A percentile compares a stretch with the other conserved stretches of the same genome.
Conservation (phyloP, 148 eudicot genomes). For the Chenopodium berlandieri region DNA sequence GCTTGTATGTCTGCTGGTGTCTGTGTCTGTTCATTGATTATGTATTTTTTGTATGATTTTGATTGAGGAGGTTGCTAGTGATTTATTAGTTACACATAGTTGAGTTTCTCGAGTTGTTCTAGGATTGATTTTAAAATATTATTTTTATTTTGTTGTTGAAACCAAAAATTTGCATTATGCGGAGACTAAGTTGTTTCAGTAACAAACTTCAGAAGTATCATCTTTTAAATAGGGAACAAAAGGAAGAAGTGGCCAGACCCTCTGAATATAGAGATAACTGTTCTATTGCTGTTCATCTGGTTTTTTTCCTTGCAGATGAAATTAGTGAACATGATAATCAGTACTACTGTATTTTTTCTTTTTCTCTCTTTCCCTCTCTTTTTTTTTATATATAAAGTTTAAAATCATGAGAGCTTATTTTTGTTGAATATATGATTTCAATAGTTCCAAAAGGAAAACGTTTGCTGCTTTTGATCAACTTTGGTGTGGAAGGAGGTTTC, state of each 20-base stretch:
- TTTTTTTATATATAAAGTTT: no score
- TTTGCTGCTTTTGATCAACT: neutral
- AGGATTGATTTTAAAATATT: slow-evolving; percentile 20
- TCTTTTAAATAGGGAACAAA: neutral
- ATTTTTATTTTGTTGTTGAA: no score
- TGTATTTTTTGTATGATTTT: neutral
- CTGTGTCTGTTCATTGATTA: neutral
- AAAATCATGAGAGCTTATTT: neutral
- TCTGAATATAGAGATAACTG: no score
- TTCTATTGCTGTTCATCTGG: no score
- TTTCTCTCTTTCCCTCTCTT: no score
- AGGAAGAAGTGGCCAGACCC: neutral
- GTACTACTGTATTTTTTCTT: no score
- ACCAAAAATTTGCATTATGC: no score
- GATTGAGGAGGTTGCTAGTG: neutral
- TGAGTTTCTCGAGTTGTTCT: neutral
- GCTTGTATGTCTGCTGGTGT: neutral
- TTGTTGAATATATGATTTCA: neutral
- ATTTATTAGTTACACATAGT: neutral
- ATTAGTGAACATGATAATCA: no score
- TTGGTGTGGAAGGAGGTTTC: neutral
- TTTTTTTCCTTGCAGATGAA: no score
- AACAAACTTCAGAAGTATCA: neutral
- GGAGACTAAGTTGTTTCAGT: neutral
- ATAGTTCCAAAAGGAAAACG: neutral